phyloP scores from a whole-genome alignment of 2,329 filamentous ascomycete species.

The Trichocomaceae sp. region DNA sequence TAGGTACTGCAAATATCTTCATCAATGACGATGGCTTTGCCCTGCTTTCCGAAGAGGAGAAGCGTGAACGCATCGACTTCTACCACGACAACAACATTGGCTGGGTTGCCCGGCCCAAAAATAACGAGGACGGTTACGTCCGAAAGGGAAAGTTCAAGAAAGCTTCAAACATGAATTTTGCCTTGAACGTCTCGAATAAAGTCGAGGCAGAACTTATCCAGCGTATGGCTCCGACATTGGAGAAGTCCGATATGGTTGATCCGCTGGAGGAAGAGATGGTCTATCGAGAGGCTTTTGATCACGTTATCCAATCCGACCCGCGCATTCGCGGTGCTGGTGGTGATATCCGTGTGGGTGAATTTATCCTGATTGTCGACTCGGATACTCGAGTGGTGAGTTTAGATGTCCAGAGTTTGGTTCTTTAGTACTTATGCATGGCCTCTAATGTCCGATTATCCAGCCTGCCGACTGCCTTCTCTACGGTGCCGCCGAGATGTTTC shows the following conservation, averaged over 20 bases:
- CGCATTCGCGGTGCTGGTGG: slow-evolving; percentile 60
- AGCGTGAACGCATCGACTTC: slow-evolving; percentile 40
- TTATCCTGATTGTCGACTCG: slow-evolving; percentile 62
- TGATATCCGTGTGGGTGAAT: slow-evolving; percentile 79
- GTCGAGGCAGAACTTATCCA: slow-evolving; percentile 54
- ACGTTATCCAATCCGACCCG: slow-evolving; percentile 50
- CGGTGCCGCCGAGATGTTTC: slow-evolving; percentile 65
- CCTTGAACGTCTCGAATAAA: slow-evolving; percentile 54
- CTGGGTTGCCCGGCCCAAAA: slow-evolving; percentile 43
- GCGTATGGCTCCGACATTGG: slow-evolving; percentile 15
- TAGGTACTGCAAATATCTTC: slow-evolving; percentile 32
- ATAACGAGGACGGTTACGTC: slow-evolving; percentile 45
- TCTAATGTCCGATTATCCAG: neutral
- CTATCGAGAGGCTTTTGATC: slow-evolving; percentile 25
- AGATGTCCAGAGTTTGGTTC: neutral
- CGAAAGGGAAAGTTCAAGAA: slow-evolving; percentile 64
- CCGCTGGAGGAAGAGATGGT: slow-evolving; percentile 40
- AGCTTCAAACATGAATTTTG: slow-evolving; percentile 71
- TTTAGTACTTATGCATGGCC: neutral
- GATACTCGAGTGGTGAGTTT: slow-evolving; percentile 53
- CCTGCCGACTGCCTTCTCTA: slow-evolving; percentile 62
- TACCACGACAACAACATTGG: slow-evolving; percentile 47
- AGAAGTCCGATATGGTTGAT: slow-evolving; percentile 19
- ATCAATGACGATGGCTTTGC: slow-evolving; percentile 37
- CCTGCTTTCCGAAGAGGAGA: slow-evolving; percentile 36